These are phyloP conservation scores for Avena eriantha DNA, from an alignment of 176 grass and related monocot genomes.

Conservation along the genomic window DNA sequence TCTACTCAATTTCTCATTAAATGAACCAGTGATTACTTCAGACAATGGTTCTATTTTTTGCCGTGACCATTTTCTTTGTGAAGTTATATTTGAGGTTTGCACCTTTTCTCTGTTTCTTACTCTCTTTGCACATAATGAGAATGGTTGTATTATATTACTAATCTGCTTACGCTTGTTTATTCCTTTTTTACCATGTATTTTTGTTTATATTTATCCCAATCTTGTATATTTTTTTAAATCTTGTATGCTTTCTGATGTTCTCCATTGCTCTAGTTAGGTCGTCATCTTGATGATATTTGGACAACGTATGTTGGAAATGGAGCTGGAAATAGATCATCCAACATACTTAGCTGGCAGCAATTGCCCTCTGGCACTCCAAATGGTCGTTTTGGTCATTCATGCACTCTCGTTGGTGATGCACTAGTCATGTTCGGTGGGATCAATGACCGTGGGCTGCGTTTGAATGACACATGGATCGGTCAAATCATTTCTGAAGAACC, in stretches of 20 bases:
- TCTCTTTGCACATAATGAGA: slow-evolving; percentile 10
- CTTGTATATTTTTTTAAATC: not conserved
- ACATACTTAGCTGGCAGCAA: slow-evolving; percentile 69
- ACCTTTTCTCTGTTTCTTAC: not conserved
- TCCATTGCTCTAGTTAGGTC: slow-evolving; percentile 76
- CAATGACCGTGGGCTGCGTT: slow-evolving; percentile 71
- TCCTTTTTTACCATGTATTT: not conserved
- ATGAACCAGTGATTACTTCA: slow-evolving; percentile 15
- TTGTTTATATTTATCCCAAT: slow-evolving; percentile 26
- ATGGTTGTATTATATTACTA: slow-evolving; percentile 24
- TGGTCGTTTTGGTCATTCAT: slow-evolving; percentile 94
- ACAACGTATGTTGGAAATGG: slow-evolving; percentile 83
- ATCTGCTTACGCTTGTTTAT: slow-evolving; percentile 13
- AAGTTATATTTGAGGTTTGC: not conserved
- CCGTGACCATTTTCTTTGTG: slow-evolving; percentile 23
- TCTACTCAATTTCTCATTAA: slow-evolving; percentile 11
- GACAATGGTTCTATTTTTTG: slow-evolving; percentile 10
- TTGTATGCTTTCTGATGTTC: slow-evolving; percentile 36
- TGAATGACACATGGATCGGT: slow-evolving; percentile 92
- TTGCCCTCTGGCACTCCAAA: slow-evolving; percentile 77
- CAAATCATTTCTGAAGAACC: slow-evolving; percentile 62
- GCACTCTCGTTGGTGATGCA: slow-evolving; percentile 55
- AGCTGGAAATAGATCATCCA: slow-evolving; percentile 55
- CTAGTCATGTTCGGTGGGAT: slow-evolving; percentile 93
- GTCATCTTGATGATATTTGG: slow-evolving; percentile 97